Evolutionary conservation across 2,329 filamentous ascomycete genomes (phyloP).

Genomic region (Cercospora zeae-maydis): DNA sequence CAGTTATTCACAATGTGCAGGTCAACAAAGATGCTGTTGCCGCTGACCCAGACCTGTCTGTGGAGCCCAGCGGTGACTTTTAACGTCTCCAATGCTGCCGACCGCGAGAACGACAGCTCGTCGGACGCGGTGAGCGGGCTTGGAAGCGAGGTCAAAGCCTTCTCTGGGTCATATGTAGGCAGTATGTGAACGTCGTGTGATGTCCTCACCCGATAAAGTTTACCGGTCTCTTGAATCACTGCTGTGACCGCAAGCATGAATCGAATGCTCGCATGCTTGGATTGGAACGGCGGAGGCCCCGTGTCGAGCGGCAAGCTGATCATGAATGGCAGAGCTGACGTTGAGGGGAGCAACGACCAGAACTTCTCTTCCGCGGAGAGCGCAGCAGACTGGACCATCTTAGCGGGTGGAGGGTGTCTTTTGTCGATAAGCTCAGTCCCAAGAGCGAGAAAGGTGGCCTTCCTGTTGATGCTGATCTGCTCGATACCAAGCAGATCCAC

Average conservation of each 20-base stretch:
- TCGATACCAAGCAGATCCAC: slow-evolving; percentile 53
- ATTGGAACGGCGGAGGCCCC: slow-evolving; percentile 53
- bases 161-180: slow-evolving; percentile 56
- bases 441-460: slow-evolving; percentile 50
- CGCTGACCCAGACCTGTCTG: slow-evolving; percentile 58
- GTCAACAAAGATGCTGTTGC: slow-evolving; percentile 54
- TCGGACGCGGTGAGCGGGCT: slow-evolving; percentile 51
- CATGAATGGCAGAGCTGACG: slow-evolving; percentile 49
- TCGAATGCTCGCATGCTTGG: slow-evolving; percentile 50
- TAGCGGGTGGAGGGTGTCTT: slow-evolving; percentile 49
- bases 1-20: slow-evolving; percentile 51
- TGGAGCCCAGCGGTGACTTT: slow-evolving; percentile 53
- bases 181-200: slow-evolving; percentile 51
- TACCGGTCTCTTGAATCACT: slow-evolving; percentile 47
- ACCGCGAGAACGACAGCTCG: slow-evolving; percentile 43
- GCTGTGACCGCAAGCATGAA: slow-evolving; percentile 50
- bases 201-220: slow-evolving; percentile 49
- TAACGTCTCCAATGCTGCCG: slow-evolving; percentile 43
- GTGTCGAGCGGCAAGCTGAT: slow-evolving; percentile 53
- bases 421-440: slow-evolving; percentile 51
- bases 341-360: slow-evolving; percentile 50
- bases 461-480: slow-evolving; percentile 46
- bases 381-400: slow-evolving; percentile 47
- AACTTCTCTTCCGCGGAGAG: slow-evolving; percentile 40
- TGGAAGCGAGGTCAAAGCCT: slow-evolving; percentile 52